phyloP scores from a whole-genome alignment of 2,329 filamentous ascomycete genomes.

The Alternaria panax region DNA sequence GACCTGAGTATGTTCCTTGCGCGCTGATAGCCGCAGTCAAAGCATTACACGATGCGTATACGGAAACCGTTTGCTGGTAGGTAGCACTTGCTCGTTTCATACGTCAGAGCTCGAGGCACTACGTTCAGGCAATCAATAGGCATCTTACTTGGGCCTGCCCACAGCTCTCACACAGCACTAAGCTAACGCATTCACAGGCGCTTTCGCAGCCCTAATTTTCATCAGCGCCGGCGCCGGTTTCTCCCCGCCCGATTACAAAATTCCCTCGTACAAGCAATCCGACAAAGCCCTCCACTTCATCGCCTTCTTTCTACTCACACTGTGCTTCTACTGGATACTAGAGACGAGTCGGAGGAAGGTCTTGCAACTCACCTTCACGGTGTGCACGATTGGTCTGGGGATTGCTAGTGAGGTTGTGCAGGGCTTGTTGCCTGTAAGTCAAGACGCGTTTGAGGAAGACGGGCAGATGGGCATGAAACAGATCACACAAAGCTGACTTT shows the following conservation, averaged over 20 bases:
- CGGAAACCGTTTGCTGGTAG: slow-evolving; percentile 20
- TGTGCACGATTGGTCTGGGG: slow-evolving; percentile 77
- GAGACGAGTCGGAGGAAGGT: slow-evolving; percentile 88
- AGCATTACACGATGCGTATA: slow-evolving; percentile 11
- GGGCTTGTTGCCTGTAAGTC: slow-evolving; percentile 67
- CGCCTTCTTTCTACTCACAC: slow-evolving; percentile 88
- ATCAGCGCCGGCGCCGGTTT: slow-evolving; percentile 77
- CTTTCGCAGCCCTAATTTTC: slow-evolving; percentile 66
- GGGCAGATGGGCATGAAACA: background rate
- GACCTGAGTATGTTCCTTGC: slow-evolving; percentile 2
- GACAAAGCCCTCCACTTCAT: slow-evolving; percentile 89
- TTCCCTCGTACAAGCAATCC: slow-evolving; percentile 69
- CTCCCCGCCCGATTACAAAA: slow-evolving; percentile 57
- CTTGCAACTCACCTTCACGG: slow-evolving; percentile 80
- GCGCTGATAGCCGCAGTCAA: slow-evolving; percentile 1
- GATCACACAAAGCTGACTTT: slow-evolving; percentile 14
- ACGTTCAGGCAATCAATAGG: background rate
- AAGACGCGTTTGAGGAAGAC: background rate
- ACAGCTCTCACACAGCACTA: background rate
- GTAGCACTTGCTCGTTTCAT: slow-evolving; percentile 3
- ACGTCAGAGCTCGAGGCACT: slow-evolving; percentile 2
- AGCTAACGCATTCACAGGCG: slow-evolving; percentile 40
- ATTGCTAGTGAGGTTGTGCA: slow-evolving; percentile 80
- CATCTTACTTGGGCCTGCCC: background rate
- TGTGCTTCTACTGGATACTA: slow-evolving; percentile 94